A percentile compares a stretch with the other conserved stretches of the same genome.
These are phyloP conservation scores for Coemansia sp. DNA, from an alignment of 192 early-diverging fungal species.

Conservation along the genomic window DNA sequence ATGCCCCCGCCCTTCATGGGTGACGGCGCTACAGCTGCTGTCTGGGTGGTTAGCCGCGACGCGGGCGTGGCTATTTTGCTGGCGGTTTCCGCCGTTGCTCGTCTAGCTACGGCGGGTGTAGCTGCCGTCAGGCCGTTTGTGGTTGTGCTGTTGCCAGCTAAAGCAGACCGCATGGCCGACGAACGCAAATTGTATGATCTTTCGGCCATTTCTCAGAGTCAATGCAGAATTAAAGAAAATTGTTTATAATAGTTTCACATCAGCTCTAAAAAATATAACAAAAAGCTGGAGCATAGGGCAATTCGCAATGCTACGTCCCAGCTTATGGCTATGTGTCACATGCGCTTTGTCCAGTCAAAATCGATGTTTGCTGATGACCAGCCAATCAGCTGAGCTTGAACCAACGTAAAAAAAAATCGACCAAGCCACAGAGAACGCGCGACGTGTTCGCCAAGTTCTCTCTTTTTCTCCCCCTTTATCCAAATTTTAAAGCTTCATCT, in stretches of 20 bases:
- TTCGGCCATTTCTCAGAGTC: neutral
- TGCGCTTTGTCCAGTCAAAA: neutral
- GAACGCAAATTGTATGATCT: constrained; percentile 7
- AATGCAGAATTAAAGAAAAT: neutral
- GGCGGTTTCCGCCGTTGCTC: constrained; percentile 8
- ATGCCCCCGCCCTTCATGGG: constrained; percentile 8
- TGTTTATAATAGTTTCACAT: neutral
- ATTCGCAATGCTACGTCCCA: neutral
- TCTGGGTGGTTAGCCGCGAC: neutral
- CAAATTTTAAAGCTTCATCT: neutral
- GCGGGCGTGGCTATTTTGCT: constrained; percentile 5
- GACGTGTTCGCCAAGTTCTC: neutral
- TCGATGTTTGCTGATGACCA: neutral
- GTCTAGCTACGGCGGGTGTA: neutral
- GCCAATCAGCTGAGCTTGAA: neutral
- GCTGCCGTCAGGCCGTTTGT: neutral
- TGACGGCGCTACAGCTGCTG: neutral
- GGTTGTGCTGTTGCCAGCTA: constrained; percentile 1
- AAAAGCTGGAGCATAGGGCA: neutral
- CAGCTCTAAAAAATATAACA: neutral
- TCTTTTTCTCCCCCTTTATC: constrained; percentile 6
- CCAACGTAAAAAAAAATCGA: neutral
- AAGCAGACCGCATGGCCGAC: neutral
- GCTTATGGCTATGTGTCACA: neutral
- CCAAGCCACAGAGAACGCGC: neutral